phyloP scores from a whole-genome alignment of 2,329 filamentous ascomycete species.

The Aspergillus sp. region DNA sequence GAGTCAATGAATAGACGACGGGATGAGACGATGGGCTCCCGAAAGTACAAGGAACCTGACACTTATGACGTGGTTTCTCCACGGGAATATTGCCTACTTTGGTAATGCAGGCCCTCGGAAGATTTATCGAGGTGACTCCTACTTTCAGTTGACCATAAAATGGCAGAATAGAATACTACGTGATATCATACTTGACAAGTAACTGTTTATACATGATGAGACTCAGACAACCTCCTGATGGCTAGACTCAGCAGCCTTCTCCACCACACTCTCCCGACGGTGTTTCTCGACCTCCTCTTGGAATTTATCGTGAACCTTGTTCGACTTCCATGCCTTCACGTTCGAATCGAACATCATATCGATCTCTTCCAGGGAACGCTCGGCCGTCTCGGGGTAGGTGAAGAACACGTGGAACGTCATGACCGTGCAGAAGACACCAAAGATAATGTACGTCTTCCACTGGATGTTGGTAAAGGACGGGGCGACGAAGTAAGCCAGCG shows the following conservation, averaged over 20 bases:
- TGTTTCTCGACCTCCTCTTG: slow-evolving; percentile 24
- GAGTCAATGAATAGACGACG: too few species aligned
- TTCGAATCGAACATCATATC: slow-evolving; percentile 61
- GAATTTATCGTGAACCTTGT: slow-evolving; percentile 22
- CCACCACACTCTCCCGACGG: slow-evolving; percentile 14
- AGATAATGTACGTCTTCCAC: slow-evolving; percentile 70
- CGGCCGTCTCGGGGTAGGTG: slow-evolving; percentile 65
- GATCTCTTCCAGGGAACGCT: slow-evolving; percentile 72
- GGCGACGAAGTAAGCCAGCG: slow-evolving; percentile 54
- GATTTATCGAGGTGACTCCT: too few species aligned
- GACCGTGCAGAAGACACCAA: slow-evolving; percentile 67
- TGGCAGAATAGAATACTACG: too few species aligned
- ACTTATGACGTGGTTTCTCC: too few species aligned
- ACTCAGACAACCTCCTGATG: slow-evolving; percentile 15
- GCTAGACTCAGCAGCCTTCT: slow-evolving; percentile 7
- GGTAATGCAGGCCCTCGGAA: too few species aligned
- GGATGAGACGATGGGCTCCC: too few species aligned
- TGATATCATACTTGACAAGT: too few species aligned
- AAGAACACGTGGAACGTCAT: slow-evolving; percentile 70
- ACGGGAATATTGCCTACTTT: too few species aligned
- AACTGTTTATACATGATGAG: not conserved
- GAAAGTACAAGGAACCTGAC: too few species aligned
- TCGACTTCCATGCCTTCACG: slow-evolving; percentile 31
- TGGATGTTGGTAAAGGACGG: slow-evolving; percentile 58
- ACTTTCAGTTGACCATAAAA: too few species aligned